A percentile compares a stretch with the other conserved stretches of the same genome.
phyloP scores from a whole-genome alignment of 2,329 filamentous ascomycete genomes.

The Colletotrichum incanum region DNA sequence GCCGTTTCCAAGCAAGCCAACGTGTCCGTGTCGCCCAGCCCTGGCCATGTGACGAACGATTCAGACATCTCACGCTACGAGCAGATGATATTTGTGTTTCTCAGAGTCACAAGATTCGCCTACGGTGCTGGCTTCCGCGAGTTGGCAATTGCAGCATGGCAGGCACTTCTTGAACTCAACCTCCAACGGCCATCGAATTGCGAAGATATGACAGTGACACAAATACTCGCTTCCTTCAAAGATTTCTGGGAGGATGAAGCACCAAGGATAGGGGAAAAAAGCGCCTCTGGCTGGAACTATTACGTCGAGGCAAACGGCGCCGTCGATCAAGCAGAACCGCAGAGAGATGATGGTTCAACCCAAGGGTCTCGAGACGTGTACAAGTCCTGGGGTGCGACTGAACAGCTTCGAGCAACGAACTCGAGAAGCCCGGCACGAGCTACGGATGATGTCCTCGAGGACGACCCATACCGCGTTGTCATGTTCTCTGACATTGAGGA shows the following conservation, averaged over 20 bases:
- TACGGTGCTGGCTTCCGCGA: conserved; percentile 85
- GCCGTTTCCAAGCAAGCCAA: conserved; percentile 17
- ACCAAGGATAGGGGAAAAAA: conserved; percentile 81
- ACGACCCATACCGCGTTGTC: conserved; percentile 87
- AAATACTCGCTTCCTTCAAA: conserved; percentile 65
- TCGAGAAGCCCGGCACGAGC: conserved; percentile 79
- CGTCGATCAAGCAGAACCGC: conserved; percentile 60
- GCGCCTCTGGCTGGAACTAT: conserved; percentile 79
- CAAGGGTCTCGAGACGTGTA: conserved; percentile 61
- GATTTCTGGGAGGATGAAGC: conserved; percentile 92
- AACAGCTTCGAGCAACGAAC: conserved; percentile 63
- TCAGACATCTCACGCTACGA: conserved; percentile 47
- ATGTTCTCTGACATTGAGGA: conserved; percentile 83
- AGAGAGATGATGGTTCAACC: conserved; percentile 43
- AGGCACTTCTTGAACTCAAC: conserved; percentile 82
- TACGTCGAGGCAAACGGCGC: conserved; percentile 58
- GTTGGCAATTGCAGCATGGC: conserved; percentile 85
- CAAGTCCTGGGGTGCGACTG: conserved; percentile 68
- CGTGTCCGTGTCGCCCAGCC: conserved; percentile 28
- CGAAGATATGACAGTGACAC: conserved; percentile 43
- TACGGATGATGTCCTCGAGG: conserved; percentile 80
- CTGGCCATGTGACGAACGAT: conserved; percentile 8
- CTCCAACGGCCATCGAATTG: conserved; percentile 68
- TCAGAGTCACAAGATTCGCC: conserved; percentile 82
- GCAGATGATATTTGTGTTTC: conserved; percentile 78